Evolutionary conservation across 2,329 filamentous ascomycete species (phyloP).

Genomic region (Talaromyces verruculosus): DNA sequence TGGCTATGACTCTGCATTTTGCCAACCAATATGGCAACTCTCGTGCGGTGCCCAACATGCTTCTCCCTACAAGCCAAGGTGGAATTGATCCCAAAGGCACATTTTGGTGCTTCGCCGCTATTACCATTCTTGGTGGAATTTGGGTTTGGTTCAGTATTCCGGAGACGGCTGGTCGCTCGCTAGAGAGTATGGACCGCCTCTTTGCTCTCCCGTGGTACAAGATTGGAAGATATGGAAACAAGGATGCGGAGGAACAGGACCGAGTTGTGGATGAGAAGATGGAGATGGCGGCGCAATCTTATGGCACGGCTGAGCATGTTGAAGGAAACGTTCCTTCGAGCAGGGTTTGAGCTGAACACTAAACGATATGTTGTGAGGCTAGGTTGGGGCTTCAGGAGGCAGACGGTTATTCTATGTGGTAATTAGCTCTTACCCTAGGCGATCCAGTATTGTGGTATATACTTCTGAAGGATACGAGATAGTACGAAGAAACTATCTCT

Average conservation of each 20-base stretch:
- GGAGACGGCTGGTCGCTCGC: slow-evolving; percentile 47
- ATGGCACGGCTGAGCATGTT: neutral
- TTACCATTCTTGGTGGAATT: slow-evolving; percentile 44
- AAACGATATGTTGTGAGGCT: neutral
- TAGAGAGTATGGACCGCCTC: slow-evolving; percentile 65
- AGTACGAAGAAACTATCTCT: neutral
- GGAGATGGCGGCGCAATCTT: neutral
- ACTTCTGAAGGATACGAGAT: neutral
- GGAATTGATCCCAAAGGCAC: slow-evolving; percentile 62
- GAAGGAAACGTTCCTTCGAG: neutral
- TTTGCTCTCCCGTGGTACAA: slow-evolving; percentile 73
- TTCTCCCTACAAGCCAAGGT: slow-evolving; percentile 52
- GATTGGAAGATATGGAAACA: slow-evolving; percentile 57
- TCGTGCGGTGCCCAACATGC: slow-evolving; percentile 73
- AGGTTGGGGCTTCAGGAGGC: neutral
- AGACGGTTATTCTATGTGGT: neutral
- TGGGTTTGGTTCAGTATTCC: slow-evolving; percentile 3
- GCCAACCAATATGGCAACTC: slow-evolving; percentile 76
- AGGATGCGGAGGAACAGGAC: slow-evolving; percentile 7
- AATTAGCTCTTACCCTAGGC: neutral
- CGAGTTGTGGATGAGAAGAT: neutral
- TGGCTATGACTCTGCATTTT: slow-evolving; percentile 77
- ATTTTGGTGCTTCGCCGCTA: slow-evolving; percentile 71
- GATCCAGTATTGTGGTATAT: neutral
- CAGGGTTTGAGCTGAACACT: neutral